Evolutionary conservation across 305 asterid species (phyloP).

Genomic region (Nicotiana rustica): DNA sequence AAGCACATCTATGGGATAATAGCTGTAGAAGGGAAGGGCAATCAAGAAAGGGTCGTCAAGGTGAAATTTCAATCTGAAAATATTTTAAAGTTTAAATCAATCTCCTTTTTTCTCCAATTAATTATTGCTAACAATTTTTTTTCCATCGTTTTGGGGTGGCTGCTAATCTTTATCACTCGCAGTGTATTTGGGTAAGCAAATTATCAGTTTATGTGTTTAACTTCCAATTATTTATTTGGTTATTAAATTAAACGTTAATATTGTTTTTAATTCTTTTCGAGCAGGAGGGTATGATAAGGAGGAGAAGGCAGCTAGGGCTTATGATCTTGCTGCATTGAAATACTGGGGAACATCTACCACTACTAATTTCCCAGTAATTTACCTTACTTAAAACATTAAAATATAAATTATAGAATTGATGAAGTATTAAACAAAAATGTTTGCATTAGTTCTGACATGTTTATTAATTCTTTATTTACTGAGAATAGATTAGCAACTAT

Average conservation of each 20-base stretch:
- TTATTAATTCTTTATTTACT: neutral
- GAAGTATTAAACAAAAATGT: neutral
- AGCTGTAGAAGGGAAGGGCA: slow-evolving; percentile 98
- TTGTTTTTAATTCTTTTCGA: neutral
- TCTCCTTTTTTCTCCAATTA: neutral
- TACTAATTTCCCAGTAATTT: slow-evolving; percentile 77
- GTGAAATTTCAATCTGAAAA: slow-evolving; percentile 40
- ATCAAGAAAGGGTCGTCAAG: slow-evolving; percentile 97
- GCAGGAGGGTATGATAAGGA: slow-evolving; percentile 97
- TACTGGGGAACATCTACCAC: slow-evolving; percentile 98
- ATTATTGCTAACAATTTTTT: slow-evolving; percentile 8
- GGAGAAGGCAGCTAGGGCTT: slow-evolving; percentile 95
- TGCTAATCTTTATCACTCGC: slow-evolving; percentile 35
- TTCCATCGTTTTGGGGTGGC: slow-evolving; percentile 12
- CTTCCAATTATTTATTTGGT: neutral
- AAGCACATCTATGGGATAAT: slow-evolving; percentile 97
- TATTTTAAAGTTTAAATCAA: neutral
- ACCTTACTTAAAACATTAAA: neutral
- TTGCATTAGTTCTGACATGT: neutral
- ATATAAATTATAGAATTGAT: neutral
- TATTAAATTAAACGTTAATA: too few relatives aligned
- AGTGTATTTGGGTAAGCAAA: slow-evolving; percentile 91
- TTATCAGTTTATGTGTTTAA: neutral
- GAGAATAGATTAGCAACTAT: slow-evolving; percentile 73
- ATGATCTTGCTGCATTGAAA: slow-evolving; percentile 88